A percentile compares a stretch with the other conserved stretches of the same genome.
phyloP scores from a whole-genome alignment of 305 asterid species.

The Fraxinus albicans region DNA sequence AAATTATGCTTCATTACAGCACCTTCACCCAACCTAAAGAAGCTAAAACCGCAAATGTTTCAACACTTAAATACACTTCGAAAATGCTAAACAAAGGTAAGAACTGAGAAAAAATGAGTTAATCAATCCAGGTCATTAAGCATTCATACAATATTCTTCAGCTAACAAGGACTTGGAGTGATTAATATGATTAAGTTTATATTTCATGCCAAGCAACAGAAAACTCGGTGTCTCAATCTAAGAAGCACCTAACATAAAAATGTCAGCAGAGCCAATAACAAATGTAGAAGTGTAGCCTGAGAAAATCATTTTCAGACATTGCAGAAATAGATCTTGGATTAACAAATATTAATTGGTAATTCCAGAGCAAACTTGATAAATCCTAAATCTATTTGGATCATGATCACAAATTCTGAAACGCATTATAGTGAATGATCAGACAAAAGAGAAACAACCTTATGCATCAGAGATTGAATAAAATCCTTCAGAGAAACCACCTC shows the following conservation, averaged over 20 bases:
- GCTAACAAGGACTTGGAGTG: not conserved
- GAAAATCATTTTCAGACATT: not conserved
- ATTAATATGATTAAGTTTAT: not conserved
- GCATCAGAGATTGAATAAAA: not conserved
- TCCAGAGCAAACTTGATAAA: not conserved
- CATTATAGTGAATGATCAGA: not conserved
- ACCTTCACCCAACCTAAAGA: not conserved
- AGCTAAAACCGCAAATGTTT: not conserved
- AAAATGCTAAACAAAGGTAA: not conserved
- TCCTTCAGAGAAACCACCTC: not conserved
- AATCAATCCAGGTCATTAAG: not conserved
- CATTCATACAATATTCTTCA: not conserved
- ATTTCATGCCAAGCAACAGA: not conserved
- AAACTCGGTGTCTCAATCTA: not conserved
- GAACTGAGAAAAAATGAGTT: not conserved
- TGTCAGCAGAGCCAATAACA: not conserved
- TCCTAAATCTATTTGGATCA: not conserved
- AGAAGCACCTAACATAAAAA: not conserved
- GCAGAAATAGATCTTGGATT: not conserved
- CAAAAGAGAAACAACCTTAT: not conserved
- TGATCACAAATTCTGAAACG: not conserved
- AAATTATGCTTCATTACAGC: not conserved
- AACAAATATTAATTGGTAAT: not conserved
- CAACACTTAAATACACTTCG: not conserved
- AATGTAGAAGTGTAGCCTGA: not conserved